Evolutionary conservation across 257 asterid species (phyloP), one percentile per base, ranked within the genome.

Genomic region (Lycium barbarum): DNA sequence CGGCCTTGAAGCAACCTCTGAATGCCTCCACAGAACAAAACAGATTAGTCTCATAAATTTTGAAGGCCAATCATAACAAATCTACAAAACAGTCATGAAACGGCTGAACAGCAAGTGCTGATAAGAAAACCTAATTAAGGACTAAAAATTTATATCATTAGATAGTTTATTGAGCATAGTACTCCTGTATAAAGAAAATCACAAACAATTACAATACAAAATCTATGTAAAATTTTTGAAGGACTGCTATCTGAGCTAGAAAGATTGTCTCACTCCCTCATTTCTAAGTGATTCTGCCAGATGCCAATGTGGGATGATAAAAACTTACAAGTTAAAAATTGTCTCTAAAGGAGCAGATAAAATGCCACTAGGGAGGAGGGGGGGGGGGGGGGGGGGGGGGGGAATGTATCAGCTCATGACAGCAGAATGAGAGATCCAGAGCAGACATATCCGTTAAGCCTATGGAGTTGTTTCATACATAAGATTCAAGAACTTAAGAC

Each of bases 281-380:
- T 20, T 73, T 74, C 61, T 49, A 74, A 26, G 43, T 47, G 81
- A 74, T 74, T 20, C 12, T 49, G 58, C 61, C 81, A 22, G 58
- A 20, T 20, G 62, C 62, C 4, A 2, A 49, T 10, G 72, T 74
- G 49, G 62, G 61, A 51, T 51, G 81, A 73, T 10, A 40, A 47
- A 17, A 73, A 73, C 80, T 45, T 73, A 72, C 59, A n/a, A 20
- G 59, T n/a, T 2, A 9, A 18, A n/a, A 14, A 38, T 14, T 26
- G 59, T 20, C 80, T 20, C 13, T 22, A 49, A 74, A 74, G 55
- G 59, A 49, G 62, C 45, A 49, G 81, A 71, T 74, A 74, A 49
- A 47, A 49, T 47, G 43, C 81, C 81, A 74, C 43, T 74, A 49
- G 9, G 43, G 8, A 49, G 9, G 43, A 4, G 59, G 43, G 9